Evolutionary conservation across 345 rosid genomes (phyloP).

Genomic region (Populus davidiana): DNA sequence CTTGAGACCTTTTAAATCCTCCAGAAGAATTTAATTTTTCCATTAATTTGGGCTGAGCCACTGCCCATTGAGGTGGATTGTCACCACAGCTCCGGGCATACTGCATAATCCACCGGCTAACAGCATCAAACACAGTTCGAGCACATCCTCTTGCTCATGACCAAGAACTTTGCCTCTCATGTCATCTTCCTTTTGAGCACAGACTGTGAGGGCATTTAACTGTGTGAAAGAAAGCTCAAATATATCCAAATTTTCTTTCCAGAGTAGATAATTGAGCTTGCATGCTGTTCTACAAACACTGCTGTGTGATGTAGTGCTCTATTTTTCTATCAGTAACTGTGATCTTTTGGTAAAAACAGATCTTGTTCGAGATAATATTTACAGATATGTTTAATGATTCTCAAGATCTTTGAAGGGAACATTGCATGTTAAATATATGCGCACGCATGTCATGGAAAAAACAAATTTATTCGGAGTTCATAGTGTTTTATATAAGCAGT

Average conservation of each 20-base stretch:
- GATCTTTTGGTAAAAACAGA: too few species aligned
- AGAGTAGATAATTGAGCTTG: background rate
- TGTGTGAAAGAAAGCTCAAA: background rate
- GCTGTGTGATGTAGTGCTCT: background rate
- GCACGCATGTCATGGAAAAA: background rate
- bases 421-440: background rate
- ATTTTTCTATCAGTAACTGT: background rate
- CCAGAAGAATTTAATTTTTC: background rate
- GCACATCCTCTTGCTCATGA: too few species aligned
- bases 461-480: background rate
- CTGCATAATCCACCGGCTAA: background rate
- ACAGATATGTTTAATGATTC: background rate
- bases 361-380: too few species aligned
- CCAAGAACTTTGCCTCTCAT: too few species aligned
- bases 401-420: background rate
- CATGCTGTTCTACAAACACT: background rate
- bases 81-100: background rate
- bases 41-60: background rate
- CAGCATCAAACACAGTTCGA: background rate
- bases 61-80: background rate
- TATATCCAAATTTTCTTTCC: background rate
- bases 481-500: background rate
- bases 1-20: background rate
- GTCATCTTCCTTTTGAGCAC: background rate
- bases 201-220: too few species aligned